Conservation (phyloP, 345 rosid species). For the Lumnitzera littorea region DNA sequence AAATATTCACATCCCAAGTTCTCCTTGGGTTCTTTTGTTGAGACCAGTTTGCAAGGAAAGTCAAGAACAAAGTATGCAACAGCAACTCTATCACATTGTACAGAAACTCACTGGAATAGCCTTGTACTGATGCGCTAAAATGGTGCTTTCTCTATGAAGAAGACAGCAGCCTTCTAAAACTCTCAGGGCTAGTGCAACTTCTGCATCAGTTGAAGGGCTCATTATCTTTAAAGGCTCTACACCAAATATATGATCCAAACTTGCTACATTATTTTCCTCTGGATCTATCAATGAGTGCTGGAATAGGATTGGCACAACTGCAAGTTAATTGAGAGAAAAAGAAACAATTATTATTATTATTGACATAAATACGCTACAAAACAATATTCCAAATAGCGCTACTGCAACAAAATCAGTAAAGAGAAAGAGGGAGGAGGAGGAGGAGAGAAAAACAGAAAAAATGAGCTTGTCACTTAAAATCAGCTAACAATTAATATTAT, state of each 20-base stretch:
- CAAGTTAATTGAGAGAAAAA: slow-evolving; percentile 5
- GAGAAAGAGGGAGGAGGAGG: too few relatives aligned
- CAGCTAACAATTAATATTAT: too few relatives aligned
- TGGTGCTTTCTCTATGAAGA: slow-evolving; percentile 75
- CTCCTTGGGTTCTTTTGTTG: too few relatives aligned
- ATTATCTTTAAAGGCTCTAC: slow-evolving; percentile 77
- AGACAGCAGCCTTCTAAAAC: slow-evolving; percentile 94
- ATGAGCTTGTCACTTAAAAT: too few relatives aligned
- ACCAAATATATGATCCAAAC: slow-evolving; percentile 68
- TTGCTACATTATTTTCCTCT: slow-evolving; percentile 61
- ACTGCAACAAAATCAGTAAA: too few relatives aligned
- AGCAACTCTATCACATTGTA: neutral
- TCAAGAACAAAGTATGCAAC: neutral
- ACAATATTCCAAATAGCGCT: neutral
- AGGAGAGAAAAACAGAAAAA: too few relatives aligned
- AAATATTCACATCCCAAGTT: too few relatives aligned
- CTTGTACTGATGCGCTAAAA: slow-evolving; percentile 69
- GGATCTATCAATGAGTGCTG: slow-evolving; percentile 56
- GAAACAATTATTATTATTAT: neutral
- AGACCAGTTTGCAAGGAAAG: neutral
- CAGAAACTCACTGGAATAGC: slow-evolving; percentile 52
- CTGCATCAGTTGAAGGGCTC: slow-evolving; percentile 76
- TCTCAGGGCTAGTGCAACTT: slow-evolving; percentile 80
- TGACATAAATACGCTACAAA: neutral
- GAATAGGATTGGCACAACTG: slow-evolving; percentile 86